These are phyloP conservation scores for Annulohypoxylon nitens DNA, from an alignment of 495 filamentous ascomycete genomes.

Conservation along the genomic window DNA sequence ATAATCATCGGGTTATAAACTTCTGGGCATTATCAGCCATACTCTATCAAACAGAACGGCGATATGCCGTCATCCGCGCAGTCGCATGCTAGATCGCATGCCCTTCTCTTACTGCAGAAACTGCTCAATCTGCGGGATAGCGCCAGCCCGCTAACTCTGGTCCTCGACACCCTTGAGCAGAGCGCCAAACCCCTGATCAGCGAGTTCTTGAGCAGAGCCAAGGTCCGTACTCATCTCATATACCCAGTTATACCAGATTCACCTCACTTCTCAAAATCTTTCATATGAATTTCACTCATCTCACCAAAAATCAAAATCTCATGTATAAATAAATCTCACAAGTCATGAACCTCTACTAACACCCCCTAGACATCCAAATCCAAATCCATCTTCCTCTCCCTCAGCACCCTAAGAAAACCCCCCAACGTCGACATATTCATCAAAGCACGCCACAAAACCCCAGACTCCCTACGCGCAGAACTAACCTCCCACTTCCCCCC, in stretches of 20 bases:
- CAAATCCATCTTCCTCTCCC: slow-evolving; percentile 82
- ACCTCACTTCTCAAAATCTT: background rate
- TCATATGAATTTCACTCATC: background rate
- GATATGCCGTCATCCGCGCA: slow-evolving; percentile 65
- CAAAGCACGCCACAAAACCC: slow-evolving; percentile 68
- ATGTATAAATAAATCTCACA: too few relatives aligned
- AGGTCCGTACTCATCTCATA: slow-evolving; percentile 61
- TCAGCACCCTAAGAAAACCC: slow-evolving; percentile 73
- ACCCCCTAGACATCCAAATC: slow-evolving; percentile 58
- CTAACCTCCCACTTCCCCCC: slow-evolving; percentile 68
- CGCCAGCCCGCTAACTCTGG: slow-evolving; percentile 85
- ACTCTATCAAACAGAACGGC: background rate
- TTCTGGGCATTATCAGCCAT: background rate
- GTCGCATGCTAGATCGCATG: slow-evolving; percentile 84
- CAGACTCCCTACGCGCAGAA: slow-evolving; percentile 65
- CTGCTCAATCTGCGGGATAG: slow-evolving; percentile 81
- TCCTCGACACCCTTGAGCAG: slow-evolving; percentile 89
- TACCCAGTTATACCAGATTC: background rate
- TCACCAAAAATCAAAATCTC: background rate
- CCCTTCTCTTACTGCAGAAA: slow-evolving; percentile 86
- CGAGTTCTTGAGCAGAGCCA: slow-evolving; percentile 82
- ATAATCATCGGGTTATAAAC: background rate
- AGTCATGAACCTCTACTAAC: slow-evolving; percentile 27
- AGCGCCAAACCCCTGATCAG: slow-evolving; percentile 75
- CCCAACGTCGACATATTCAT: slow-evolving; percentile 72